phyloP scores from a whole-genome alignment of 169 alveolate species.

The Plasmodium relictum region DNA sequence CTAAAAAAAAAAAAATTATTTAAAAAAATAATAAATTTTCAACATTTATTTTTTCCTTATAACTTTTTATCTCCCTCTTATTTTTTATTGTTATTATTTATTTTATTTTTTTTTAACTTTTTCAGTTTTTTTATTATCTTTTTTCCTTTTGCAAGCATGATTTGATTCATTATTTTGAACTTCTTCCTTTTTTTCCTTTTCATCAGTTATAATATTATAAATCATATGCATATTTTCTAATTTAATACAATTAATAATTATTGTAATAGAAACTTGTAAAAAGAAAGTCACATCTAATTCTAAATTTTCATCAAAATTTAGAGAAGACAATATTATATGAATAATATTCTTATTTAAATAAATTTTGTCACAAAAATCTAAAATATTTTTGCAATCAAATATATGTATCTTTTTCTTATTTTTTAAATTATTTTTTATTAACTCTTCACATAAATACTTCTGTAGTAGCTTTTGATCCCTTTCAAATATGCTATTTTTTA shows the following conservation, averaged over 20 bases:
- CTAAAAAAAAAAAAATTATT: slow-evolving; percentile 9
- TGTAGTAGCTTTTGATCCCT: slow-evolving; percentile 44
- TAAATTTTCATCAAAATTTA: slow-evolving; percentile 52
- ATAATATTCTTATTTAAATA: slow-evolving; percentile 62
- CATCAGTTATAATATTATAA: slow-evolving; percentile 47
- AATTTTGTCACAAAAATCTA: slow-evolving; percentile 61
- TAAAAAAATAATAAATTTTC: not conserved
- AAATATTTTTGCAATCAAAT: slow-evolving; percentile 64
- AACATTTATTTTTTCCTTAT: not conserved
- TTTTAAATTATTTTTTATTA: slow-evolving; percentile 46
- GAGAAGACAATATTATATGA: slow-evolving; percentile 57
- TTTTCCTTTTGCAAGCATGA: slow-evolving; percentile 13
- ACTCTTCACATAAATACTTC: slow-evolving; percentile 52
- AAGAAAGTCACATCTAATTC: slow-evolving; percentile 46
- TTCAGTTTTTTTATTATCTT: slow-evolving; percentile 21
- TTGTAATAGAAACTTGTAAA: slow-evolving; percentile 51
- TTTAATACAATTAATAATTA: slow-evolving; percentile 48
- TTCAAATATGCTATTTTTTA: slow-evolving; percentile 71
- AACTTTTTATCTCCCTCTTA: not conserved
- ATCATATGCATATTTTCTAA: slow-evolving; percentile 67
- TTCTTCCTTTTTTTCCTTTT: slow-evolving; percentile 60
- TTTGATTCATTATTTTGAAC: slow-evolving; percentile 16
- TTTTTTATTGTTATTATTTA: not conserved
- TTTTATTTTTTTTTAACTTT: slow-evolving; percentile 9
- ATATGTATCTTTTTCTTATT: slow-evolving; percentile 67